A percentile compares a stretch with the other conserved stretches of the same genome.
Conservation (phyloP, 495 filamentous ascomycete species). For the Penicillium riverlandense region DNA sequence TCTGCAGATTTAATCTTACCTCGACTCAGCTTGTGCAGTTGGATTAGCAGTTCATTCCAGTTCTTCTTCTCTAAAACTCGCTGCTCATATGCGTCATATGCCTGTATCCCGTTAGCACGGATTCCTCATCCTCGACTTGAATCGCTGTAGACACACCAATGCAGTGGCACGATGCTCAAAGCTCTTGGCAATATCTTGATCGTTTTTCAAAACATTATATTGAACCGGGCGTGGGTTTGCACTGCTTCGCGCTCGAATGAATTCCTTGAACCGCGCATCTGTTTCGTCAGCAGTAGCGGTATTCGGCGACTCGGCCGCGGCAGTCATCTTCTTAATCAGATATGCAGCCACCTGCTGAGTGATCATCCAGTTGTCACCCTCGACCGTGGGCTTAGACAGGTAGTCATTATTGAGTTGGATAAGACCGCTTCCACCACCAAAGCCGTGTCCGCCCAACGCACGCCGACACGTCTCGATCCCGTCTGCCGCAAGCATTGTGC, state of each 20-base stretch:
- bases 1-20: conserved; percentile 5
- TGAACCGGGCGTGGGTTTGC: not conserved
- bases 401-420: conserved; percentile 42
- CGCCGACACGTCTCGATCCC: conserved; percentile 44
- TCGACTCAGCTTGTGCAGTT: conserved; percentile 38
- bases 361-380: conserved; percentile 51
- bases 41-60: conserved; percentile 41
- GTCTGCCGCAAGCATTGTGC: conserved; percentile 40
- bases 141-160: conserved; percentile 10
- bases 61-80: conserved; percentile 34
- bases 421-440: conserved; percentile 39
- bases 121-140: not conserved
- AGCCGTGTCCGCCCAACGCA: conserved; percentile 44
- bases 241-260: conserved; percentile 4
- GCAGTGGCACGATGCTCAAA: conserved; percentile 37
- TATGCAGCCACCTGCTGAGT: conserved; percentile 42
- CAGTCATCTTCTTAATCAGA: conserved; percentile 41
- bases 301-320: conserved; percentile 16
- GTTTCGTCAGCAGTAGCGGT: conserved; percentile 9
- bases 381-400: conserved; percentile 42
- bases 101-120: conserved; percentile 6
- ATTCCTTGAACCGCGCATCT: conserved; percentile 16
- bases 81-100: conserved; percentile 34
- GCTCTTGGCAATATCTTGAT: conserved; percentile 30
- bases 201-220: conserved; percentile 15